Percentiles rank a stretch among this genome's conserved stretches.
These are phyloP conservation scores for Tylopilus felleus DNA, from an alignment of 768 basidiomycete genomes.

Conservation along the genomic window DNA sequence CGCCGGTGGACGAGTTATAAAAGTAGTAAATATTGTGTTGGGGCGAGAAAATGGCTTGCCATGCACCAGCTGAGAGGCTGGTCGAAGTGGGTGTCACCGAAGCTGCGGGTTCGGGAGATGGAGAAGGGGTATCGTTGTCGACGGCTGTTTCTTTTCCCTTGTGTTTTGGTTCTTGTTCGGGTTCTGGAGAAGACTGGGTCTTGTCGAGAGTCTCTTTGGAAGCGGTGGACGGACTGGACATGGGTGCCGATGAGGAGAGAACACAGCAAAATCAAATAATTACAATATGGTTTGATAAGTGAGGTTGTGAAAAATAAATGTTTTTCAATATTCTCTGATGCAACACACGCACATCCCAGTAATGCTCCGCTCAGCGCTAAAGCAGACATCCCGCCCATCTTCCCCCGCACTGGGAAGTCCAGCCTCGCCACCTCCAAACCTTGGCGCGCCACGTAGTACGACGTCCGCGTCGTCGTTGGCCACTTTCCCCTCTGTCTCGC, in stretches of 20 bases:
- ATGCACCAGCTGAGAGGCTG: conserved; percentile 37
- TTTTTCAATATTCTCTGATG: not conserved
- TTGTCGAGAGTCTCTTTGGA: not conserved
- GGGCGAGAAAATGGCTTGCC: conserved; percentile 83
- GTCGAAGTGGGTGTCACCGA: conserved; percentile 9
- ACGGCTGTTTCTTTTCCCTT: not conserved
- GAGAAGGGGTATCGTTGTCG: not conserved
- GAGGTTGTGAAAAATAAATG: conserved; percentile 5
- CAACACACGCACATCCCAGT: conserved; percentile 8
- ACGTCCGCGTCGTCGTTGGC: conserved; percentile 17
- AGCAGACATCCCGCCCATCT: conserved; percentile 35
- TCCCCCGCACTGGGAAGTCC: conserved; percentile 16
- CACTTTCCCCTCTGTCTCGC: conserved; percentile 19
- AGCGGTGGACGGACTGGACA: conserved; percentile 17
- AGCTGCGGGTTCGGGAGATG: conserved; percentile 5
- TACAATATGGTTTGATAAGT: not conserved
- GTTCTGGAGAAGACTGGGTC: not conserved
- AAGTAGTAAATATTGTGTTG: conserved; percentile 83
- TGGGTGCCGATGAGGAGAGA: not conserved
- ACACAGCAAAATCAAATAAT: not conserved
- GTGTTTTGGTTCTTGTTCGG: conserved; percentile 1
- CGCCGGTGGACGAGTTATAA: conserved; percentile 67
- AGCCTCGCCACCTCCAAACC: conserved; percentile 25
- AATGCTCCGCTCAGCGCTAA: conserved; percentile 53
- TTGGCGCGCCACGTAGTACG: conserved; percentile 13